Percentiles rank a stretch among this genome's conserved stretches.
Evolutionary conservation across 164 flowering plant genomes (phyloP).

Genomic region (Umbellularia californica): DNA sequence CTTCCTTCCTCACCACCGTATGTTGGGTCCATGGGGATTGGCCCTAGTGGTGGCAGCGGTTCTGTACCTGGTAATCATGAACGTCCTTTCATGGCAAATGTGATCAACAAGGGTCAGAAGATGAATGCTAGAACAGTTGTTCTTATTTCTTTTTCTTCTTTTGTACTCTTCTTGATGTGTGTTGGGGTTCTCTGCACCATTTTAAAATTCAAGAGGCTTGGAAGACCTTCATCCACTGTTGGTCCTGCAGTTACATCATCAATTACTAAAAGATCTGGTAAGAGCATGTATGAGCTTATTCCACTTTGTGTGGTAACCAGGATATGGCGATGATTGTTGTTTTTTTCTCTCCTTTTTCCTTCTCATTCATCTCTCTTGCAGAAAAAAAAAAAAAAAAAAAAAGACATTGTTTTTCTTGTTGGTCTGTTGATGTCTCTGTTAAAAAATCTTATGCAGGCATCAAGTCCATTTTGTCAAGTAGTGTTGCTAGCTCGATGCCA

Average conservation of each 20-base stretch:
- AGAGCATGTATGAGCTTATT: constrained; percentile 16
- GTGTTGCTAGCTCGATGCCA: constrained; percentile 65
- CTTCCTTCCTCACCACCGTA: constrained; percentile 61
- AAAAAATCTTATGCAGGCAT: constrained; percentile 42
- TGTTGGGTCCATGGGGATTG: constrained; percentile 24
- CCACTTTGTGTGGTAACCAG: neutral
- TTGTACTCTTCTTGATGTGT: constrained; percentile 62
- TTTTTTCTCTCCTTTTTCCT: neutral
- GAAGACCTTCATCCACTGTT: constrained; percentile 63
- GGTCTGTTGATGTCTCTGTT: neutral
- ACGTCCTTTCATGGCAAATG: constrained; percentile 62
- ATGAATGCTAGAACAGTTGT: constrained; percentile 60
- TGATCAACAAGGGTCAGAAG: constrained; percentile 43
- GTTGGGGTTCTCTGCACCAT: constrained; percentile 51
- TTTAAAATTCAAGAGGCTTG: constrained; percentile 60
- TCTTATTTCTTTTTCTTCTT: constrained; percentile 65
- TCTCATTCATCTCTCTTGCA: too few relatives aligned
- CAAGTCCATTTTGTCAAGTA: constrained; percentile 64
- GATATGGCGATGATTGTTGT: neutral
- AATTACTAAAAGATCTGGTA: constrained; percentile 74
- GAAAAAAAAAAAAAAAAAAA: too few relatives aligned
- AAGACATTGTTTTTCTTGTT: neutral
- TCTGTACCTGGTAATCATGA: constrained; percentile 31
- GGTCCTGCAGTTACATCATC: constrained; percentile 70
- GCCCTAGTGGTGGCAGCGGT: constrained; percentile 49